Evolutionary conservation across 306 rosid species (phyloP).

Genomic region (Cicer pinnatifidum): DNA sequence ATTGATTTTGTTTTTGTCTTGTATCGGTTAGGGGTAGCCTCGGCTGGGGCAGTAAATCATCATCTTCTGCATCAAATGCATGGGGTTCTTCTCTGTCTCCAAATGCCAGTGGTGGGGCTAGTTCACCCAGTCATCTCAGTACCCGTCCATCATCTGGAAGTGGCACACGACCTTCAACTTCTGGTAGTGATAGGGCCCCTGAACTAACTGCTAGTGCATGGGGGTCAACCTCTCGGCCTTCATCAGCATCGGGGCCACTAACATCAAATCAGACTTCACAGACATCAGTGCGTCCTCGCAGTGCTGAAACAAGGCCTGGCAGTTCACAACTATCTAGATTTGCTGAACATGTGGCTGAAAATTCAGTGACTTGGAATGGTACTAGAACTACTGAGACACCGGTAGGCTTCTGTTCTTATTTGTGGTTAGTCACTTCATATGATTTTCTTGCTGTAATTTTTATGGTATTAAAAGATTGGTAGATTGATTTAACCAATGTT

Average conservation of each 20-base stretch:
- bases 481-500: not conserved
- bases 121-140: constrained; percentile 81
- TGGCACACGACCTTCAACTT: constrained; percentile 91
- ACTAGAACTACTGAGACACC: constrained; percentile 78
- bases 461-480: constrained; percentile 17
- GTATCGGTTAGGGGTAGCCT: constrained; percentile 74
- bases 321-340: constrained; percentile 95
- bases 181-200: constrained; percentile 82
- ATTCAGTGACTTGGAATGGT: constrained; percentile 76
- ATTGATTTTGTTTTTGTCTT: constrained; percentile 36
- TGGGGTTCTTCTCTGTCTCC: constrained; percentile 95
- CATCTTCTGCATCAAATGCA: constrained; percentile 78
- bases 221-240: constrained; percentile 92
- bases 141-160: constrained; percentile 93
- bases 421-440: constrained; percentile 29
- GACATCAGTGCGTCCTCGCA: constrained; percentile 82
- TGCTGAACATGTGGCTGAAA: constrained; percentile 79
- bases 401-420: constrained; percentile 55
- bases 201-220: constrained; percentile 64
- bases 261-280: constrained; percentile 73
- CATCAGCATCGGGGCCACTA: constrained; percentile 87
- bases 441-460: not conserved
- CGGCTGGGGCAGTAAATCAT: constrained; percentile 92
- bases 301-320: constrained; percentile 97
- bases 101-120: constrained; percentile 69